Evolutionary conservation across 2,329 filamentous ascomycete species (phyloP), one percentile per base, ranked within the genome.

Genomic region (Penicillium sp.): DNA sequence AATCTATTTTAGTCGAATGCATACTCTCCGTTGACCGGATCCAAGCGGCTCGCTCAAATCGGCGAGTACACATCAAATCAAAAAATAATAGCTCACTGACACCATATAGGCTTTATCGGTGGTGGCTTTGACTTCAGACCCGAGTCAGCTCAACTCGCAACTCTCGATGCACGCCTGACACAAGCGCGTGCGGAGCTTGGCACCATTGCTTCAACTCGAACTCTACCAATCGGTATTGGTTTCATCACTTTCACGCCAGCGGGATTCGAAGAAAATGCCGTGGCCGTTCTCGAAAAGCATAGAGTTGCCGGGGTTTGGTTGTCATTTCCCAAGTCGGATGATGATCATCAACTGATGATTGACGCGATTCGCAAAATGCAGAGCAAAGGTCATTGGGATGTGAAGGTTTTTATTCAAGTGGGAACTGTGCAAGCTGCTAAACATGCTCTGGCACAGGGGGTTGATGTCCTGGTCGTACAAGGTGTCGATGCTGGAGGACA

Each of bases 401-500:
- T 83, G 62, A 78, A 79, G 58, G 79, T 87, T 7, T 86, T 87
- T 70, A 79, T 88, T 1, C 87, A 89, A 69, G 79, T 87, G 13
- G 87, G 87, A 40, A 87, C 82, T 36, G 83, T 89, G 2, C 70
- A 72, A 0, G 81, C 85, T 7, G 86, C 86, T 9, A 54, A 81
- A 11, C 78, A 80, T 58, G 82, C 81, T 0, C 75, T 80, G 1
- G 50, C 62, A n/a, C 75, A 80, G 22, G 82, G 81, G 0, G 74
- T 83, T 0, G 85, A 89, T 65, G 84, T 84, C 31, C 66, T 89
- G 2, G 84, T 89, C 6, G 79, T 85, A 5, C 87, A 89, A 71
- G 87, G 87, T 2, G 78, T 80, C 6, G 87, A 89, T 72, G 87
- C 86, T 1, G 87, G 86, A 7, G 87, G 87, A 0, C 87, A 89